A percentile compares a stretch with the other conserved stretches of the same genome.
Evolutionary conservation across 148 eudicot genomes (phyloP).

Genomic region (Chenopodium quinoa): DNA sequence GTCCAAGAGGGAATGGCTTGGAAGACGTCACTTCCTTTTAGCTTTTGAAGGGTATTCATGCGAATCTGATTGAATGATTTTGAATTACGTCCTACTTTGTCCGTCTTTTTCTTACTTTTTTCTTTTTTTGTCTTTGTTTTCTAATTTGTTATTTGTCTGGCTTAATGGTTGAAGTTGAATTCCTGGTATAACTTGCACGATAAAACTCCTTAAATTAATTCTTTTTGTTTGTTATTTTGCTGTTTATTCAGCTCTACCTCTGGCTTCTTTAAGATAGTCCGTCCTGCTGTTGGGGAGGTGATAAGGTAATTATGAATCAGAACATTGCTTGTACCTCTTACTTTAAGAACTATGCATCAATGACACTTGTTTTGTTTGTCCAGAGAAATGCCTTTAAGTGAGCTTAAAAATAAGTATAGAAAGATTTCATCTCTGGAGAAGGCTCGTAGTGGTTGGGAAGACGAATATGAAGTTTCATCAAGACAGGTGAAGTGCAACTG

Average conservation of each 20-base stretch:
- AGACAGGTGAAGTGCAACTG: constrained; percentile 56
- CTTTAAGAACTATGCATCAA: background rate
- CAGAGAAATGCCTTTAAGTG: constrained; percentile 93
- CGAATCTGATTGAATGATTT: constrained; percentile 15
- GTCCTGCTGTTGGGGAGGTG: constrained; percentile 91
- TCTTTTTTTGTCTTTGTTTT: background rate
- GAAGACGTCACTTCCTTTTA: constrained; percentile 78
- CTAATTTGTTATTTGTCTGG: background rate
- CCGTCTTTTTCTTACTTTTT: too few relatives aligned
- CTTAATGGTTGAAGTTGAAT: background rate
- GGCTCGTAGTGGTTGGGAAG: constrained; percentile 90
- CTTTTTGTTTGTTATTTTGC: constrained; percentile 24
- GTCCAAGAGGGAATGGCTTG: constrained; percentile 93
- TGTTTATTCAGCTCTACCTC: constrained; percentile 55
- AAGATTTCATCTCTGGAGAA: constrained; percentile 70
- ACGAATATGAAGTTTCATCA: constrained; percentile 81
- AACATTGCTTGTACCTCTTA: background rate
- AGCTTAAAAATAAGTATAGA: constrained; percentile 80
- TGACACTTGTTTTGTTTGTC: constrained; percentile 23
- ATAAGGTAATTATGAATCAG: constrained; percentile 48
- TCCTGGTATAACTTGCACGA: background rate
- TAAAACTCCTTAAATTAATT: background rate
- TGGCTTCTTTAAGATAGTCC: constrained; percentile 75
- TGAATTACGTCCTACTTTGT: background rate
- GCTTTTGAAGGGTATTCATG: constrained; percentile 79